Evolutionary conservation across 2,329 filamentous ascomycete species (phyloP), one percentile per base, ranked within the genome.

Genomic region (Ascochyta lentis): DNA sequence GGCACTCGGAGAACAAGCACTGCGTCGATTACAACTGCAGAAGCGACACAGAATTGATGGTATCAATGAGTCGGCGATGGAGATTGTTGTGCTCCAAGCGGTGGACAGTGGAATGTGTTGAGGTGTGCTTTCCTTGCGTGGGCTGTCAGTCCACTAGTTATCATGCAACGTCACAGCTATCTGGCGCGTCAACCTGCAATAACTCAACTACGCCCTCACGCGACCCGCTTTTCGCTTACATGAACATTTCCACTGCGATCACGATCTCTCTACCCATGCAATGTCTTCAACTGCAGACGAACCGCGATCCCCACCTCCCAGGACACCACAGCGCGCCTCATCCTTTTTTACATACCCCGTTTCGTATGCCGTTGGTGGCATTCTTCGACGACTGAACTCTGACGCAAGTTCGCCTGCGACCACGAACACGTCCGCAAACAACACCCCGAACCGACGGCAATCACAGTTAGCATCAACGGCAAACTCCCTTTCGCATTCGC

Each of bases 331-430:
- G 42, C 66, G 66, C 50, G 70, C 74, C 52, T 71, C 75, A 22
- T 77, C 74, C 39, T 81, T 81, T 68, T 80, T 82, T 65, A 77
- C 79, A 43, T 80, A 80, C 58, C 80, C 81, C 15, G 75, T 83
- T 40, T 72, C 78, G 33, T 81, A 82, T 68, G 80, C 79, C 35
- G 72, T 81, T 37, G 75, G 75, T 29, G 78, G 79, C 46, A 74
- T 83, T 26, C 71, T 80, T 19, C 77, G 81, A 22, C 76, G 81
- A 39, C 70, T 83, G 39, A 78, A 77, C 48, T 70, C 75, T 59
- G 81, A 83, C 60, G 71, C 78, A 12, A 54, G 59, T 24, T 43
- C 61, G 19, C 50, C 46, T 29, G 58, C 66, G 12, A 50, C 49
- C 34, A 51, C 56, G 35, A 34, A 42, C 24, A 53, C 40, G 19